Conservation (phyloP, 169 alveolate species). For the Cryptosporidium muris region DNA sequence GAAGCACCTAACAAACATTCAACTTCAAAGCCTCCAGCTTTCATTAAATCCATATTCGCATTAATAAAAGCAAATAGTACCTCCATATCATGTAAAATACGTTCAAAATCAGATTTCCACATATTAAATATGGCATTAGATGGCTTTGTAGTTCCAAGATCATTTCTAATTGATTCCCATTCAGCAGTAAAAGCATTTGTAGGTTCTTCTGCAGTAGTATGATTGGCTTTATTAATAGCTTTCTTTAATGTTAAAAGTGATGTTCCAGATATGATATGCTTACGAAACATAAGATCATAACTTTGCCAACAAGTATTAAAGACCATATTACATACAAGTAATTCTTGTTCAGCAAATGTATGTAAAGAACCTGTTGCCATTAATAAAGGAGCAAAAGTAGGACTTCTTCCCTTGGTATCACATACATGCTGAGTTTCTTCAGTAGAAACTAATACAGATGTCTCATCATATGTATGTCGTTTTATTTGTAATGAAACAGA, state of each 20-base stretch:
- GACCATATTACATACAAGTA: conserved; percentile 68
- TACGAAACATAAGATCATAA: conserved; percentile 65
- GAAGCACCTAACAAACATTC: conserved; percentile 69
- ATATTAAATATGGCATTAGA: conserved; percentile 28
- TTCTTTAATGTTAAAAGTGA: conserved; percentile 54
- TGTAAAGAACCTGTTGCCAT: conserved; percentile 71
- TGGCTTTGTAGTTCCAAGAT: conserved; percentile 37
- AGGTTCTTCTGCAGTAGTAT: conserved; percentile 61
- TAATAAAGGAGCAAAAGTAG: conserved; percentile 69
- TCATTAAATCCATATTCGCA: conserved; percentile 65
- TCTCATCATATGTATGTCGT: conserved; percentile 66
- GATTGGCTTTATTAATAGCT: conserved; percentile 67
- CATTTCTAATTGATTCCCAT: conserved; percentile 69
- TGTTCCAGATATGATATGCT: conserved; percentile 59
- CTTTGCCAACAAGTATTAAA: conserved; percentile 71
- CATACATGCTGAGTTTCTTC: background rate
- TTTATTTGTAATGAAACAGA: background rate
- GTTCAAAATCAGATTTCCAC: conserved; percentile 70
- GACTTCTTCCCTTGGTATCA: conserved; percentile 63
- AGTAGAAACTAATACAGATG: conserved; percentile 4
- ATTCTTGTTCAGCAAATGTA: conserved; percentile 67
- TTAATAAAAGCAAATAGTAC: conserved; percentile 67
- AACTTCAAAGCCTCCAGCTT: conserved; percentile 70
- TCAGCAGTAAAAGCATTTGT: conserved; percentile 62
- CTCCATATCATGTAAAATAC: conserved; percentile 63